Evolutionary conservation across 257 asterid genomes (phyloP).

Genomic region (Solanum gracilifrons): DNA sequence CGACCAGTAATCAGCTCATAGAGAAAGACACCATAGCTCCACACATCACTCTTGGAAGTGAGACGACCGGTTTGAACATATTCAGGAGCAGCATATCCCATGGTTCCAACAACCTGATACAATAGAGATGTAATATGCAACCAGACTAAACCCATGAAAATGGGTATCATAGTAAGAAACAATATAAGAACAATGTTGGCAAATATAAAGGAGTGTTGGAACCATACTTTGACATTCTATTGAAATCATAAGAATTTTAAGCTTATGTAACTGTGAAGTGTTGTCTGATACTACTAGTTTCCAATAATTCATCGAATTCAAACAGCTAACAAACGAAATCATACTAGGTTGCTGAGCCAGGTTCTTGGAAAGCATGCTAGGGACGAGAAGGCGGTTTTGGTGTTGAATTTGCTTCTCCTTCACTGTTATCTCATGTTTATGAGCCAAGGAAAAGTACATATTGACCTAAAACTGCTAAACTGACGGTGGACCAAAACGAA

Average conservation of each 20-base stretch:
- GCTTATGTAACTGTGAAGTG: background rate
- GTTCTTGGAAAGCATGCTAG: background rate
- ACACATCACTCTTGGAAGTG: constrained; percentile 80
- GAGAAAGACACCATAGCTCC: constrained; percentile 93
- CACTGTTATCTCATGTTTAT: background rate
- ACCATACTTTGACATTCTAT: background rate
- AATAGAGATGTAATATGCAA: background rate
- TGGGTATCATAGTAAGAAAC: background rate
- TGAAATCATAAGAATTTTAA: background rate
- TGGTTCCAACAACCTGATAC: constrained; percentile 79
- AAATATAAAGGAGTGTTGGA: background rate
- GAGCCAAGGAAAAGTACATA: background rate
- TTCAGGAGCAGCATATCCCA: constrained; percentile 98
- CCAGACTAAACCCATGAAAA: background rate
- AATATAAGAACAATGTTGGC: background rate
- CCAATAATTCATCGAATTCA: background rate
- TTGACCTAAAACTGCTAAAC: background rate
- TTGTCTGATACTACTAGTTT: background rate
- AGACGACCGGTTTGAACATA: constrained; percentile 89
- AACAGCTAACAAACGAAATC: background rate
- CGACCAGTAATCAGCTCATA: constrained; percentile 90
- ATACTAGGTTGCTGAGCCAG: background rate
- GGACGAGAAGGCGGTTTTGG: background rate
- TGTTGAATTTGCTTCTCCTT: background rate
- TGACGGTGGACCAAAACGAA: background rate